Base-by-base conservation (phyloP, 2,329 filamentous ascomycete genomes). In the Mycosphaerelloides madeirae region DNA sequence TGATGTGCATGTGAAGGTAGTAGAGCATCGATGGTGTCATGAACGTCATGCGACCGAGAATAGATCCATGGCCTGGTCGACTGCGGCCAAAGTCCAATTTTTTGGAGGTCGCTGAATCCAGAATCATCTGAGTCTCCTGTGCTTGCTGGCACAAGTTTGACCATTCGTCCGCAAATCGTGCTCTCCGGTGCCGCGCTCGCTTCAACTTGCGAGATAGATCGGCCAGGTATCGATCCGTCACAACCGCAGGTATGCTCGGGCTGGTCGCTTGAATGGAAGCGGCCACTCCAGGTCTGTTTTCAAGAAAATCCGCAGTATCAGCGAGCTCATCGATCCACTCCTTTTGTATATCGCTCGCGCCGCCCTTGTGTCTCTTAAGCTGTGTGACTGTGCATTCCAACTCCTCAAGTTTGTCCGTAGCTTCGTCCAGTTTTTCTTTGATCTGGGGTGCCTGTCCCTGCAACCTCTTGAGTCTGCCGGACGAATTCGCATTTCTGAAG, bases 301-400 rank as follows among this genome's bases (percentile, higher is more conserved):
- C 87, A 2, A 83, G 79, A 5, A 87, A 66, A 56, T 79, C 83
- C 34, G 82, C 81, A 52, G 84, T 79, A 52, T 97, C 91, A 2
- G 81, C 83, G 25, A 98, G 72, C 61, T 98, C 93, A 55, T 97
- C 91, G 53, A 98, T 95, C 93, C 93, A 98, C 56, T 95, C 90
- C 55, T 83, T 80, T 60, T 90, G 93, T 32, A 85, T 78, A 43
- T 74, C 72, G 4, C 87, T 83, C 18, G 81, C 86, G 13, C 85
- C 87, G 2, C 80, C 83, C 71, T 95, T 96, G 55, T 89, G 80
- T 53, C 83, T 81, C 53, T 83, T 81, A 31, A 98, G 74, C 63
- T 93, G 86, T 15, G 77, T 69, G 2, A 97, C 84, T 61, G 94
- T 87, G 3, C 78, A 74, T 63, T 96, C 90, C 13, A 95, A 72